A percentile compares a stretch with the other conserved stretches of the same genome.
These are phyloP conservation scores for Russula sp. DNA, from an alignment of 768 basidiomycete genomes.

Conservation along the genomic window DNA sequence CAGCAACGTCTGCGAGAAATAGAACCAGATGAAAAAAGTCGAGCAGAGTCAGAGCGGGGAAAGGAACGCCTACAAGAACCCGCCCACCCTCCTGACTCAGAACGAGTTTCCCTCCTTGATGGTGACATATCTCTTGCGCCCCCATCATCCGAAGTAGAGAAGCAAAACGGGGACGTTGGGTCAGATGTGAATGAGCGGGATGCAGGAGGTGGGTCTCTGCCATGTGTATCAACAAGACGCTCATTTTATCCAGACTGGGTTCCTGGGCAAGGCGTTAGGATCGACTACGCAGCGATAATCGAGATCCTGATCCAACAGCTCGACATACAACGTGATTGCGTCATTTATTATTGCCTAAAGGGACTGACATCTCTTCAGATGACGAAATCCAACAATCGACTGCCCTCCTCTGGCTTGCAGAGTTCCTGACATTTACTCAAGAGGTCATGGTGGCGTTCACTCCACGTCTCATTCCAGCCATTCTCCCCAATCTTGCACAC, in stretches of 20 bases:
- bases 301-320: conserved; percentile 90
- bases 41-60: conserved; percentile 6
- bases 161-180: conserved; percentile 27
- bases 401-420: conserved; percentile 88
- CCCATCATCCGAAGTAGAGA: conserved; percentile 28
- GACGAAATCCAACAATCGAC: conserved; percentile 94
- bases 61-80: conserved; percentile 9
- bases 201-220: conserved; percentile 37
- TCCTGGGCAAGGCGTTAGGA: conserved; percentile 88
- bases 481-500: conserved; percentile 92
- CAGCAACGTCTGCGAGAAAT: conserved; percentile 23
- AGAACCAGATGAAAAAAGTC: conserved; percentile 7
- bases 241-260: conserved; percentile 57
- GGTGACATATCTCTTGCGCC: conserved; percentile 29
- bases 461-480: conserved; percentile 85
- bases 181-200: conserved; percentile 52
- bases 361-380: conserved; percentile 41
- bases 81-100: background rate
- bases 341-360: background rate
- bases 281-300: conserved; percentile 88
- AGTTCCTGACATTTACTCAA: conserved; percentile 80
- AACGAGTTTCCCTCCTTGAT: conserved; percentile 10
- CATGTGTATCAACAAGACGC: background rate
- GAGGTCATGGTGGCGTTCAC: conserved; percentile 95
- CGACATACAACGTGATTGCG: conserved; percentile 60